Conservation (phyloP, 2,329 filamentous ascomycete species). For the Xylariaceae sp. region DNA sequence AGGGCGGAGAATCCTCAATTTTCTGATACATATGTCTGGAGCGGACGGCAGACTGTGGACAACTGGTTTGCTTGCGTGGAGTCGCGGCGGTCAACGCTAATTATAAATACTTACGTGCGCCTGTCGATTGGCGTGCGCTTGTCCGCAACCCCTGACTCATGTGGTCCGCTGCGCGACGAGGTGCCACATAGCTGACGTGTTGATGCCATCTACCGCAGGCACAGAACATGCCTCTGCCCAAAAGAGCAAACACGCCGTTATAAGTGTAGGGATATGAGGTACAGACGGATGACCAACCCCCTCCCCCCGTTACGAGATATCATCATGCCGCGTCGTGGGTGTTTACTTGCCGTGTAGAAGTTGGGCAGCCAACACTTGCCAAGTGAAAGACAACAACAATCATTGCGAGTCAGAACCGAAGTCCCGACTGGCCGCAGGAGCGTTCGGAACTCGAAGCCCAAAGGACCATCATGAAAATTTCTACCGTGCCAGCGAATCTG, state of each 20-base stretch:
- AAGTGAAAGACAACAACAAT: too few species aligned
- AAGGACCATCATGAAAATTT: too few species aligned
- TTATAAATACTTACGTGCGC: neutral
- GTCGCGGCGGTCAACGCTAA: conserved; percentile 2
- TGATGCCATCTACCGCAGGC: neutral
- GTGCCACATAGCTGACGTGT: conserved; percentile 13
- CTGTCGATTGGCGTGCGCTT: conserved; percentile 1
- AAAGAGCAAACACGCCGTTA: too few species aligned
- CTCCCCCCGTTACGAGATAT: neutral
- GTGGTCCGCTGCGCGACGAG: conserved; percentile 7
- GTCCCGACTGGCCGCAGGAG: too few species aligned
- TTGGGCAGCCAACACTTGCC: neutral
- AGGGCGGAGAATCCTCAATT: neutral
- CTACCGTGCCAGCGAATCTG: too few species aligned
- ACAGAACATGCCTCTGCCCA: neutral
- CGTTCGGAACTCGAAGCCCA: too few species aligned
- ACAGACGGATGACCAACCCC: too few species aligned
- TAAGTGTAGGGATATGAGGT: too few species aligned
- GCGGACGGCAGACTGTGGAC: neutral
- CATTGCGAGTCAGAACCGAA: too few species aligned
- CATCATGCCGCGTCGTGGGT: neutral
- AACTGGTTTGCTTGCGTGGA: conserved; percentile 2
- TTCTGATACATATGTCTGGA: neutral
- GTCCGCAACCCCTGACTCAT: conserved; percentile 13
- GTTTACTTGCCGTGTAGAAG: neutral